Base-by-base conservation (phyloP, 768 basidiomycete species). In the Tulasnella sp. region DNA sequence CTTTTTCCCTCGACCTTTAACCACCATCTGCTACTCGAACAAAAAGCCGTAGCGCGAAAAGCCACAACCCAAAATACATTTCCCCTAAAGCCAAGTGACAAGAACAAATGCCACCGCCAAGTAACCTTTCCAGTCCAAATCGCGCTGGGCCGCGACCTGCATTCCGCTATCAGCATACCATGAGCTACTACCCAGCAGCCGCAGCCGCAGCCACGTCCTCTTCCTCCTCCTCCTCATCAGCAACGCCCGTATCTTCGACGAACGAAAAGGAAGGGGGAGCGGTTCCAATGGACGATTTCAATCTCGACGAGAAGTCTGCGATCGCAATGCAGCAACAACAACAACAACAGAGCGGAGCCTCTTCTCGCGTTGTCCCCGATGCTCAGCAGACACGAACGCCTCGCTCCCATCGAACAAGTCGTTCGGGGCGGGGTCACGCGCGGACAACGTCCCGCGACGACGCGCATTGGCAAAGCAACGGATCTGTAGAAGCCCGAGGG, bases 131-230 rank as follows among this genome's bases (percentile, higher is more conserved):
- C 71, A 72, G 19, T 42, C 40, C 71, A 38, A 29, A 36, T 49
- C 71, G 71, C 71, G 71, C 71, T 72, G 49, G 54, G 54, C 54
- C 71, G 71, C 71, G 71, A 25, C 71, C 71, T 17, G 39, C 71
- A 4, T 72, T 72, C 49, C 71, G 71, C 39, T 72, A 72, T 31
- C 71, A 72, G 12, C 39, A 72, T 31, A 72, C 71, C 6, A n/a
- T 42, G 40, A 49, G 49, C n/a, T 39, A 25, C 71, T 31, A 42
- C 49, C 71, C 71, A 40, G 49, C 71, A 25, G 9, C 3, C 12
- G 15, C 71, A 40, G 49, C 8, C 37, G 19, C 36, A 31, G 54
- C 54, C n/a, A 25, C 54, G 54, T 29, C 54, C n/a, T 58, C 54
- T 31, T 58, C 54, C 54, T 58, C 54, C 25, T 58, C 54, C 25